Conservation (phyloP, 805 yeast species). For the Tetrapisispora phaffii region DNA sequence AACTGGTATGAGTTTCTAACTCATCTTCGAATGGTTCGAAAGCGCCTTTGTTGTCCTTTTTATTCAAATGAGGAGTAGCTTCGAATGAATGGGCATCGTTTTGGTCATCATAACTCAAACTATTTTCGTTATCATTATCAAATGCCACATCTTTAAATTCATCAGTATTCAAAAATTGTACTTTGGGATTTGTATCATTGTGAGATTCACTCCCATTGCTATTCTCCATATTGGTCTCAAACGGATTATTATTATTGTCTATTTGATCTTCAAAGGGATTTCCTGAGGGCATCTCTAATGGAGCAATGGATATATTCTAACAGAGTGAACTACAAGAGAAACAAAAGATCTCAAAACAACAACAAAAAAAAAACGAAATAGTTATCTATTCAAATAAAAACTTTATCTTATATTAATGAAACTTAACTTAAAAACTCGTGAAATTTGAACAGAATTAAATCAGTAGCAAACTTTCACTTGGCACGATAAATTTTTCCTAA, state of each 20-base stretch:
- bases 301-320: too few species aligned
- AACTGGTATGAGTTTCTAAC: conserved; percentile 8
- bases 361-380: not conserved
- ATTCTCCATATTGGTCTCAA: conserved; percentile 4
- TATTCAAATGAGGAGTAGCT: conserved; percentile 17
- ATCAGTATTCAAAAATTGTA: conserved; percentile 2
- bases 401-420: too few species aligned
- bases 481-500: too few species aligned
- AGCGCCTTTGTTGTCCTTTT: conserved; percentile 9
- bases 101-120: conserved; percentile 4
- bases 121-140: conserved; percentile 6
- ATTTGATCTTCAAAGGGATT: conserved; percentile 27
- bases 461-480: too few species aligned
- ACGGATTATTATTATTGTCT: conserved; percentile 13
- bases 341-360: not conserved
- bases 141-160: conserved; percentile 12
- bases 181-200: conserved; percentile 5
- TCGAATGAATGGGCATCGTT: conserved; percentile 17
- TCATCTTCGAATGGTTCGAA: conserved; percentile 19
- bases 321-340: not conserved
- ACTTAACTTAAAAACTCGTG: too few species aligned
- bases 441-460: too few species aligned
- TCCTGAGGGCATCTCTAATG: conserved; percentile 9
- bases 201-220: conserved; percentile 8
- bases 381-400: too few species aligned